phyloP scores from a whole-genome alignment of 805 yeast species.

The Schizosaccharomyces osmophilus region DNA sequence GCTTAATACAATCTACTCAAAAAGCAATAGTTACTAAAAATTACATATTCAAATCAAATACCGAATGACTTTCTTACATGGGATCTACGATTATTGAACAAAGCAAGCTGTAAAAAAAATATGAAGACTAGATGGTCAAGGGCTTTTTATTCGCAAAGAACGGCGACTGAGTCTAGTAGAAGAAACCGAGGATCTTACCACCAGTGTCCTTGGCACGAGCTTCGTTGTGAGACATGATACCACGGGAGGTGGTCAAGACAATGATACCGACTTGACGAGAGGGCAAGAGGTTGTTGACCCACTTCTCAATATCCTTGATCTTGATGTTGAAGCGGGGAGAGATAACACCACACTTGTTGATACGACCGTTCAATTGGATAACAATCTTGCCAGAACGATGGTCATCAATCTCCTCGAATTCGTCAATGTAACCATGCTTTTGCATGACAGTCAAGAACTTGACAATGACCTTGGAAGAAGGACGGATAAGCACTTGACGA shows the following conservation, averaged over 20 bases:
- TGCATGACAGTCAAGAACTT: conserved; percentile 92
- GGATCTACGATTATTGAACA: not conserved
- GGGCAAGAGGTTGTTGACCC: conserved; percentile 96
- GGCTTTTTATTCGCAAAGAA: not conserved
- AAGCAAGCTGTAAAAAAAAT: not conserved
- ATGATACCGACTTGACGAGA: conserved; percentile 98
- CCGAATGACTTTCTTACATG: not conserved
- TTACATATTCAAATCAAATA: not conserved
- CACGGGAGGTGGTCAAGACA: conserved; percentile 95
- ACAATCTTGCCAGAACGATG: conserved; percentile 97
- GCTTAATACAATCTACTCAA: not conserved
- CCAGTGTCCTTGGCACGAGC: conserved; percentile 99
- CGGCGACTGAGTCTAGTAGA: conserved; percentile 31
- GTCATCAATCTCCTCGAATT: conserved; percentile 93
- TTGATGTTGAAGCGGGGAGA: conserved; percentile 96
- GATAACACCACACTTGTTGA: conserved; percentile 96
- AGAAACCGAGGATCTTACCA: conserved; percentile 96
- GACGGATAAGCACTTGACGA: conserved; percentile 95
- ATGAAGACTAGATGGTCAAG: too few relatives aligned
- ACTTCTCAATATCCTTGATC: conserved; percentile 84
- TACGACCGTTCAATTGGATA: conserved; percentile 89
- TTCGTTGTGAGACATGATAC: conserved; percentile 99
- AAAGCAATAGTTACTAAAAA: not conserved
- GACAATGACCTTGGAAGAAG: conserved; percentile 93
- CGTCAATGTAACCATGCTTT: conserved; percentile 97